phyloP scores from a whole-genome alignment of 305 asterid genomes.

The Ilex paraguariensis region DNA sequence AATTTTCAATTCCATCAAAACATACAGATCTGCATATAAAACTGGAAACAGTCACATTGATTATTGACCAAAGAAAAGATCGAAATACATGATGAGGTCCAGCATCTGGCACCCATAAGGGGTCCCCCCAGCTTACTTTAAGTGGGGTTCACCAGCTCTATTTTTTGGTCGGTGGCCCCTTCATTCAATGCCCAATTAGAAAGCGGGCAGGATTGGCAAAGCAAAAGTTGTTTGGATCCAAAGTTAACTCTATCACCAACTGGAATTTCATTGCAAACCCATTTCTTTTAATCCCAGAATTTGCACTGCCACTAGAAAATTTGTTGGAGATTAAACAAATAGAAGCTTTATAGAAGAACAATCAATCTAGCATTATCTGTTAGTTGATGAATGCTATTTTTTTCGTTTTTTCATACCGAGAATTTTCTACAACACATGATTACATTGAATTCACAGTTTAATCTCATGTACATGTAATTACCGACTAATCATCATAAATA shows the following conservation, averaged over 20 bases:
- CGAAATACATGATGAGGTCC: slow-evolving; percentile 43
- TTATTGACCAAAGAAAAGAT: slow-evolving; percentile 17
- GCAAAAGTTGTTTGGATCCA: slow-evolving; percentile 42
- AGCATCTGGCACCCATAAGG: slow-evolving; percentile 22
- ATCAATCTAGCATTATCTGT: no score
- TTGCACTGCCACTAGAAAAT: no score
- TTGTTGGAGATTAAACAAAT: no score
- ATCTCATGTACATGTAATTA: no score
- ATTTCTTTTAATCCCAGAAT: slow-evolving; percentile 13
- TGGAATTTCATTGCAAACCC: slow-evolving; percentile 5
- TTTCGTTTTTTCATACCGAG: no score
- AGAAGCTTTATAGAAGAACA: no score
- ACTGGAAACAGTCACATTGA: background rate
- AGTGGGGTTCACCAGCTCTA: slow-evolving; percentile 29
- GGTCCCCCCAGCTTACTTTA: slow-evolving; percentile 24
- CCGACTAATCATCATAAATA: no score
- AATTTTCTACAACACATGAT: no score
- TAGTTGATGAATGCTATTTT: no score
- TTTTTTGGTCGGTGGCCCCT: slow-evolving; percentile 32
- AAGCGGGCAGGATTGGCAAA: slow-evolving; percentile 13
- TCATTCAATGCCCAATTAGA: slow-evolving; percentile 19
- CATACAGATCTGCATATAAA: no score
- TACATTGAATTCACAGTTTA: no score
- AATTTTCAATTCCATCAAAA: no score
- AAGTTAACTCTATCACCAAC: slow-evolving; percentile 25